These are phyloP conservation scores for Cucurbita ficifolia DNA, from an alignment of 306 rosid species.

Conservation along the genomic window DNA sequence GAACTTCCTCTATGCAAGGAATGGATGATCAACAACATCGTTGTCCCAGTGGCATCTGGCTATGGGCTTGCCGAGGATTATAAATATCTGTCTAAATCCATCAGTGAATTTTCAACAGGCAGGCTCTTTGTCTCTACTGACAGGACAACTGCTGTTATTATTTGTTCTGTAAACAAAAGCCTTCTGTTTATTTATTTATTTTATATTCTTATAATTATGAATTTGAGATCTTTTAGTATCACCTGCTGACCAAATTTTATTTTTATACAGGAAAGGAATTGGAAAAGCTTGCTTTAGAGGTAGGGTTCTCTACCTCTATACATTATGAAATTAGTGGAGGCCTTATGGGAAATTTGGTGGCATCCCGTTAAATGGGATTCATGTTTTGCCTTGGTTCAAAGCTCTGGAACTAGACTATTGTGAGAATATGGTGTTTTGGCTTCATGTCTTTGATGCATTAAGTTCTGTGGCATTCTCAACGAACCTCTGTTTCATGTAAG, in stretches of 20 bases:
- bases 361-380: slow-evolving; percentile 24
- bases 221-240: background rate
- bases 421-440: background rate
- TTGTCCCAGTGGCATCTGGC: slow-evolving; percentile 67
- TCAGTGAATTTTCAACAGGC: slow-evolving; percentile 78
- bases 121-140: background rate
- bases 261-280: slow-evolving; percentile 55
- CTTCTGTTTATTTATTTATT: background rate
- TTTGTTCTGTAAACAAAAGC: background rate
- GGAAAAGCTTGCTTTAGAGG: slow-evolving; percentile 69
- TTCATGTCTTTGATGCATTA: background rate
- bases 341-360: slow-evolving; percentile 84
- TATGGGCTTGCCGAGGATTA: slow-evolving; percentile 76
- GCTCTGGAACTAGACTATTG: background rate
- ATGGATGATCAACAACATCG: slow-evolving; percentile 71
- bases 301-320: slow-evolving; percentile 56
- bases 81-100: slow-evolving; percentile 57
- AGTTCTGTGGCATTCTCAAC: background rate
- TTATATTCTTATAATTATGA: background rate
- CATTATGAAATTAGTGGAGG: slow-evolving; percentile 81
- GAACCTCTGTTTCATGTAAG: background rate
- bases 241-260: slow-evolving; percentile 8
- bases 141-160: background rate
- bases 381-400: background rate
- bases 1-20: slow-evolving; percentile 32